Evolutionary conservation across 2,329 filamentous ascomycete genomes (phyloP).

Genomic region (Alternaria conjuncta): DNA sequence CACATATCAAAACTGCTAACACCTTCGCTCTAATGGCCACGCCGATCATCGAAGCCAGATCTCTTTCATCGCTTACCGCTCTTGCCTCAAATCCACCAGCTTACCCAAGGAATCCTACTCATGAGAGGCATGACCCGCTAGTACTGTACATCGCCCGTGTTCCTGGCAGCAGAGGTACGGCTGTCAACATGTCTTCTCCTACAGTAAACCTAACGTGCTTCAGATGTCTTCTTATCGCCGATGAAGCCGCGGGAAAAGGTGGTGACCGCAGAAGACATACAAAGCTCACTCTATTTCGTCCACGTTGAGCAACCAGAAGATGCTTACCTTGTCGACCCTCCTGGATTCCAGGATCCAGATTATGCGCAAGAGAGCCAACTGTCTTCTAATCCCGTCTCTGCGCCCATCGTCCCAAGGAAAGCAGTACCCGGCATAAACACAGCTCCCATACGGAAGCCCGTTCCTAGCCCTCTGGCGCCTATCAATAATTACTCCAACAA

Average conservation of each 20-base stretch:
- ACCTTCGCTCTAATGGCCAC: slow-evolving; percentile 35
- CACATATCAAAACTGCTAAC: slow-evolving; percentile 8
- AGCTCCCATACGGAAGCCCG: slow-evolving; percentile 34
- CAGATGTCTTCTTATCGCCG: slow-evolving; percentile 91
- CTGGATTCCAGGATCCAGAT: slow-evolving; percentile 19
- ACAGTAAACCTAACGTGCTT: slow-evolving; percentile 20
- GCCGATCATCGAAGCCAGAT: slow-evolving; percentile 74
- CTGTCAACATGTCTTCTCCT: slow-evolving; percentile 3
- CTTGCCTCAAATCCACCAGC: slow-evolving; percentile 86
- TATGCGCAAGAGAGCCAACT: slow-evolving; percentile 12
- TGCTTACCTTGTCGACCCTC: slow-evolving; percentile 42
- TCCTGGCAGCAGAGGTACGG: slow-evolving; percentile 82
- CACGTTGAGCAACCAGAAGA: slow-evolving; percentile 73
- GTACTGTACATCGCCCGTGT: slow-evolving; percentile 92
- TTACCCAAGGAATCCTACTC: slow-evolving; percentile 79
- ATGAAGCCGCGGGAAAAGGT: slow-evolving; percentile 88
- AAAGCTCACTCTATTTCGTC: slow-evolving; percentile 87
- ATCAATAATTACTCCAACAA: slow-evolving; percentile 32
- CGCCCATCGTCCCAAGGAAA: slow-evolving; percentile 40
- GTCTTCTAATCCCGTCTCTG: slow-evolving; percentile 15
- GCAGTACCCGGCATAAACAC: slow-evolving; percentile 23
- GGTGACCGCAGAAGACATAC: slow-evolving; percentile 85
- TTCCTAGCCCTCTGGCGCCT: slow-evolving; percentile 35
- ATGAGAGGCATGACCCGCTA: slow-evolving; percentile 71
- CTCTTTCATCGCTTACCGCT: slow-evolving; percentile 77